These are phyloP conservation scores for Knoxdaviesia proteae DNA, from an alignment of 2,329 filamentous ascomycete species.

Conservation along the genomic window DNA sequence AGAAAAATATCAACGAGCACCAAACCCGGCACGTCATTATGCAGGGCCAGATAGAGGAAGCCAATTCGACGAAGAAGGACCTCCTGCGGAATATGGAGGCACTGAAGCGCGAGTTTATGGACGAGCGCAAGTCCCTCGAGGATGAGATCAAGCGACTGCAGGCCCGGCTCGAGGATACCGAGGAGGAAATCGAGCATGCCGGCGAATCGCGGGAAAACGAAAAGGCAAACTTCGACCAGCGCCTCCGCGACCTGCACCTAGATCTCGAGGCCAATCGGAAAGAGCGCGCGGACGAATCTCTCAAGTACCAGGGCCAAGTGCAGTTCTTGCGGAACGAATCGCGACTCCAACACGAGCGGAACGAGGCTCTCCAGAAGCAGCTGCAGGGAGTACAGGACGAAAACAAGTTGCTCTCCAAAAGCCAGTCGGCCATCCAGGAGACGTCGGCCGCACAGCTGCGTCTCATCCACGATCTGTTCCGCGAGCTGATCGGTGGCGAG, in stretches of 20 bases:
- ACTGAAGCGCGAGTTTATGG: conserved; percentile 69
- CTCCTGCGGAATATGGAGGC: conserved; percentile 88
- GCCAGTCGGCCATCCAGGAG: conserved; percentile 28
- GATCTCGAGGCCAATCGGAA: conserved; percentile 46
- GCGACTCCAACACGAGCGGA: conserved; percentile 35
- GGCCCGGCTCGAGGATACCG: conserved; percentile 63
- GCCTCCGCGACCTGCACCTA: conserved; percentile 43
- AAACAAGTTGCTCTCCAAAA: conserved; percentile 26
- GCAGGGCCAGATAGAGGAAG: conserved; percentile 58
- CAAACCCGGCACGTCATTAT: conserved; percentile 37
- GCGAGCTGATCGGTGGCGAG: conserved; percentile 32
- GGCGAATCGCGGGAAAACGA: conserved; percentile 70
- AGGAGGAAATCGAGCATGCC: conserved; percentile 78
- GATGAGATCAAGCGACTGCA: conserved; percentile 59
- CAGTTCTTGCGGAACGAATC: conserved; percentile 41
- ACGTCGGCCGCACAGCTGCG: conserved; percentile 27
- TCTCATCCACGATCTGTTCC: conserved; percentile 36
- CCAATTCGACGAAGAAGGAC: conserved; percentile 80
- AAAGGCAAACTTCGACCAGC: conserved; percentile 47
- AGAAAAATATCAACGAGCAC: conserved; percentile 45
- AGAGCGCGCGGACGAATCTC: conserved; percentile 32
- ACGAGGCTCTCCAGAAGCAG: conserved; percentile 35
- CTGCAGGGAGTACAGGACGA: conserved; percentile 34
- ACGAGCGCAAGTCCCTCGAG: conserved; percentile 67
- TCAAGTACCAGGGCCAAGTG: conserved; percentile 39